A percentile compares a stretch with the other conserved stretches of the same genome.
Conservation (phyloP, 352 stramenopile species). For the Globisporangium rhizosaccharum region DNA sequence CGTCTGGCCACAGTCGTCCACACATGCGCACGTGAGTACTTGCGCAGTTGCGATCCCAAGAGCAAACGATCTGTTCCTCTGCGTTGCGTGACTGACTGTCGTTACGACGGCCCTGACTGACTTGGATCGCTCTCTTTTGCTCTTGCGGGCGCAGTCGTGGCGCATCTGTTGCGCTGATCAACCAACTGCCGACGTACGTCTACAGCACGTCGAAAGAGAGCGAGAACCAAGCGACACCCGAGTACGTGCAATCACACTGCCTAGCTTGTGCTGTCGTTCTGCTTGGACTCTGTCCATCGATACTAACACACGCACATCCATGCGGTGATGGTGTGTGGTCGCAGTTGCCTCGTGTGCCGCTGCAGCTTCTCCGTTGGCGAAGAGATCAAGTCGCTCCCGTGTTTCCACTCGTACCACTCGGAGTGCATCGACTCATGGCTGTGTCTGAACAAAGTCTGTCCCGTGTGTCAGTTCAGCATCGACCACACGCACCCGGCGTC, state of each 20-base stretch:
- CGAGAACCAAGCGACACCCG: constrained; percentile 34
- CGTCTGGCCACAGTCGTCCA: constrained; percentile 18
- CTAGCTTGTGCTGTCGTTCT: not conserved
- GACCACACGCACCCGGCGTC: constrained; percentile 25
- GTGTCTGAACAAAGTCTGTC: constrained; percentile 88
- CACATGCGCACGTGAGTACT: constrained; percentile 25
- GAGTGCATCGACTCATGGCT: constrained; percentile 93
- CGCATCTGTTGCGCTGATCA: constrained; percentile 55
- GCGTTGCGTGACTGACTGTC: too few relatives aligned
- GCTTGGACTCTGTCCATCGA: too few relatives aligned
- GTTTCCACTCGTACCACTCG: constrained; percentile 92
- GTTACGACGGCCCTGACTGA: not conserved
- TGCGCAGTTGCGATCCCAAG: too few relatives aligned
- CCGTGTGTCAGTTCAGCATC: constrained; percentile 85
- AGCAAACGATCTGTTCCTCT: too few relatives aligned
- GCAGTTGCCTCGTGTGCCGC: constrained; percentile 91
- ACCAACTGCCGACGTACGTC: constrained; percentile 77
- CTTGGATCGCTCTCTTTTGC: not conserved
- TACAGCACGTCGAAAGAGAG: constrained; percentile 52
- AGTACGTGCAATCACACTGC: constrained; percentile 30
- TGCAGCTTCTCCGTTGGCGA: constrained; percentile 87
- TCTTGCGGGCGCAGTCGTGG: constrained; percentile 35
- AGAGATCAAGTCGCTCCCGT: constrained; percentile 91
- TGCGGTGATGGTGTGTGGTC: not conserved
- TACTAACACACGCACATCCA: too few relatives aligned